A percentile compares a stretch with the other conserved stretches of the same genome.
phyloP scores from a whole-genome alignment of 129 eudicot species.

The Erigeron canadensis region DNA sequence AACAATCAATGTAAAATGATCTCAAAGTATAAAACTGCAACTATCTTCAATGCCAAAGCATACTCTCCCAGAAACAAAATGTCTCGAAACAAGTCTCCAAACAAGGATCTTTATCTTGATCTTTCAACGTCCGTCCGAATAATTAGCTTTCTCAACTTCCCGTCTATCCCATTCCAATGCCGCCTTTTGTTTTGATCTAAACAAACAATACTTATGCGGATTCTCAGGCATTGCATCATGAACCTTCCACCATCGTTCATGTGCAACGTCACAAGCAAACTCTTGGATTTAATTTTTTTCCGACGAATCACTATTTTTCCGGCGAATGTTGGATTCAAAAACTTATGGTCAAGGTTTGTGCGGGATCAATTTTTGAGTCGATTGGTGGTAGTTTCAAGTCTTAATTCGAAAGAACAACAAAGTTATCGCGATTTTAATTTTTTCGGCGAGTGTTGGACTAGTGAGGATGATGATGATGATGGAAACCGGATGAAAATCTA shows the following conservation, averaged over 20 bases:
- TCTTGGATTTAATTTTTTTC: conserved; percentile 64
- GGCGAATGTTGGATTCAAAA: too few species aligned
- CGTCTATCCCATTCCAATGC: conserved; percentile 70
- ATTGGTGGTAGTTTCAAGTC: too few species aligned
- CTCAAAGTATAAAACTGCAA: conserved; percentile 16
- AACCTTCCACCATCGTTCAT: conserved; percentile 77
- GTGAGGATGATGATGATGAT: too few species aligned
- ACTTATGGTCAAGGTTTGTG: too few species aligned
- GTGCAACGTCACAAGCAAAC: conserved; percentile 86
- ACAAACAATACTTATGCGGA: conserved; percentile 66
- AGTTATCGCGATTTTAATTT: too few species aligned
- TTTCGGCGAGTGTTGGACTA: too few species aligned
- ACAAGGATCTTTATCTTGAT: conserved; percentile 61
- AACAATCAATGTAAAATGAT: neutral
- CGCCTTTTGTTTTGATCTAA: conserved; percentile 79
- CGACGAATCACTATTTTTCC: too few species aligned
- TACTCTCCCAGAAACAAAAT: conserved; percentile 86
- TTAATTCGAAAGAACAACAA: too few species aligned
- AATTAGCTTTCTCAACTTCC: conserved; percentile 74
- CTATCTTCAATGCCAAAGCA: conserved; percentile 68
- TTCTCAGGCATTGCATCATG: conserved; percentile 87
- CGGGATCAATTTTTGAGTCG: too few species aligned
- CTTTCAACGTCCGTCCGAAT: conserved; percentile 77
- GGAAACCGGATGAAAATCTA: too few species aligned
- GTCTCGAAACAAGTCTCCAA: conserved; percentile 65